Evolutionary conservation across 176 grass and related monocot species (phyloP).

Genomic region (Zea mays): DNA sequence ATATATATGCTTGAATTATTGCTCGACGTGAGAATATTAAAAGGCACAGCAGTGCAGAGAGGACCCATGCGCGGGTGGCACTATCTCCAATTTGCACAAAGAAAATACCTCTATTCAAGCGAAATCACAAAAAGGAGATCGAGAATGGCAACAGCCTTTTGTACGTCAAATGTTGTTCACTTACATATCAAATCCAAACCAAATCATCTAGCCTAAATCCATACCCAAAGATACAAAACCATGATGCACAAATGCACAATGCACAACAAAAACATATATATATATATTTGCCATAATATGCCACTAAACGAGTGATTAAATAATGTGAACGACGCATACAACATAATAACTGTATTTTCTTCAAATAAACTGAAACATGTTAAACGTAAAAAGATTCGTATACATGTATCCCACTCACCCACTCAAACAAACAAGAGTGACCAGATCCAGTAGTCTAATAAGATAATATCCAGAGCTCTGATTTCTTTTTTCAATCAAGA

Average conservation of each 20-base stretch:
- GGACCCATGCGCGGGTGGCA: not conserved
- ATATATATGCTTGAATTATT: conserved; percentile 17
- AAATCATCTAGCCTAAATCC: not conserved
- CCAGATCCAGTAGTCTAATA: not conserved
- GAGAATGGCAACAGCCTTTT: not conserved
- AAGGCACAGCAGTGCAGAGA: not conserved
- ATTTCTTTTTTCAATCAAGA: not conserved
- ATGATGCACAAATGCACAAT: not conserved
- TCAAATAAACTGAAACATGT: not conserved
- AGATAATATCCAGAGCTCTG: not conserved
- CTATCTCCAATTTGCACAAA: not conserved
- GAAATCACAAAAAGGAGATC: not conserved
- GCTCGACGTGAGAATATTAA: not conserved
- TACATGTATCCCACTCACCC: not conserved
- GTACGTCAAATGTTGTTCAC: not conserved
- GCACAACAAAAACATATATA: not conserved
- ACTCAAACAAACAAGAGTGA: not conserved
- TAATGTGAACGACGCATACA: not conserved
- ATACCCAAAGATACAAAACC: not conserved
- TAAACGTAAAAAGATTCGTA: not conserved
- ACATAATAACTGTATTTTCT: not conserved
- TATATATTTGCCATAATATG: conserved; percentile 2
- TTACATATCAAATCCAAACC: not conserved
- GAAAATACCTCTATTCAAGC: not conserved
- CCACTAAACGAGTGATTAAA: not conserved